phyloP scores from a whole-genome alignment of 1,139 yeast species.

The Petasospora rhodanensis region DNA sequence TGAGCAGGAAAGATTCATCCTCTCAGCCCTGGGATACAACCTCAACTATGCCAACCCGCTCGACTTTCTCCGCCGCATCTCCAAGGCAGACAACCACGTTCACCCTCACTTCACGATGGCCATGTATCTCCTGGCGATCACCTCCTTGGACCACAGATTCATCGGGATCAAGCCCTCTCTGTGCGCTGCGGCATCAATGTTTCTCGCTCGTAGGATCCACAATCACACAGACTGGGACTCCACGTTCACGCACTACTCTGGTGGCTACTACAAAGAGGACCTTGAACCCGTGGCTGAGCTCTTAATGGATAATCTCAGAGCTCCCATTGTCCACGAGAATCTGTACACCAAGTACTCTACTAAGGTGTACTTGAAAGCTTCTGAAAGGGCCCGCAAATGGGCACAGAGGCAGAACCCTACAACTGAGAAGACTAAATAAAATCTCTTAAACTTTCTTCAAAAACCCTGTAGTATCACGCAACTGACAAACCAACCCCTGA shows the following conservation, averaged over 20 bases:
- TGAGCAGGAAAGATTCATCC: conserved; percentile 78
- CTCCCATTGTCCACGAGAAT: conserved; percentile 87
- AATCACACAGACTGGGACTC: conserved; percentile 65
- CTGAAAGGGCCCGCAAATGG: conserved; percentile 87
- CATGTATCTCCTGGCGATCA: conserved; percentile 79
- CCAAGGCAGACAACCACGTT: conserved; percentile 93
- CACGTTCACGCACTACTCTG: conserved; percentile 82
- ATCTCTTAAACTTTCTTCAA: too few relatives aligned
- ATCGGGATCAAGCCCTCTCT: conserved; percentile 76
- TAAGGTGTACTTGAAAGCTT: conserved; percentile 86
- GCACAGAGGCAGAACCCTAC: conserved; percentile 72
- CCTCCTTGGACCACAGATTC: conserved; percentile 74
- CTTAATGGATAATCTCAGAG: conserved; percentile 71
- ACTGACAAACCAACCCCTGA: too few relatives aligned
- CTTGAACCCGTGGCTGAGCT: conserved; percentile 66
- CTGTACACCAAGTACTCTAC: conserved; percentile 92
- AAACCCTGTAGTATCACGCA: too few relatives aligned
- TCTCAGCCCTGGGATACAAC: conserved; percentile 72
- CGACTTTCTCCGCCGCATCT: conserved; percentile 86
- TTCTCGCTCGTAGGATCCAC: conserved; percentile 71
- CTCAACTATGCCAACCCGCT: conserved; percentile 90
- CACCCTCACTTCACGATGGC: conserved; percentile 86
- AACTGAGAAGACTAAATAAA: too few relatives aligned
- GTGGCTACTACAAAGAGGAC: conserved; percentile 75
- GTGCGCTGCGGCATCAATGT: conserved; percentile 89